Base-by-base conservation (phyloP, 371 early-diverging fungal species). In the Lichtheimia ramosa region DNA sequence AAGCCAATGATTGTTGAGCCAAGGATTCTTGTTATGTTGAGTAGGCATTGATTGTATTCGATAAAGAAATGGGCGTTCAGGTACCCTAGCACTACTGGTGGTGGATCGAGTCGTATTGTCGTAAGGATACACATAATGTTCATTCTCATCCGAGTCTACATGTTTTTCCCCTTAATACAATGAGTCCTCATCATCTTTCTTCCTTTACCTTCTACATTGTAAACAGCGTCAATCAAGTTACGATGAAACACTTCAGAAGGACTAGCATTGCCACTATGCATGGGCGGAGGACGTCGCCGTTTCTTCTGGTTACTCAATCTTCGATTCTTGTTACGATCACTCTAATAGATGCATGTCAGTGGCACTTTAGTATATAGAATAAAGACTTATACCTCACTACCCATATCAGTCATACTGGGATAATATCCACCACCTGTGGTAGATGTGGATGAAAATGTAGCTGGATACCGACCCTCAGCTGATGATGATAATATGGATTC, bases 221-320 rank as follows among this genome's bases (percentile, higher is more conserved):
- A 75, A 15, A 79, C 73, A 16, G 80, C 80, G 42, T 79, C 80
- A n/a, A 75, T 70, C 3, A 79, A 48, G 51, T 75, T 75, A 15
- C 74, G 70, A 67, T 79, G 80, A 51, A 79, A 79, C 20, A 74
- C 69, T 66, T 75, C 76, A 8, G 80, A 62, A 24, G 80, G 76
- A 25, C 69, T 79, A n/a, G 73, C 75, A 18, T 61, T n/a, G n/a
- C n/a, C 65, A 14, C 73, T 67, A 63, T 64, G 62, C 34, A 69
- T 56, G 1, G 51, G 56, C 15, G 66, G 56, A 13, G 50, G 27
- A 15, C 55, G 65, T 64, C 40, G 62, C 54, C 53, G 69, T 61
- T 49, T 48, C 62, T 63, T 55, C 7, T 6, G 4, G 23, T 40
- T 49, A 15, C 48, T 48, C 54, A 13, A 27, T 28, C 25, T 16